Base-by-base conservation (phyloP, 2,329 filamentous ascomycete genomes). In the Colletotrichum sp. region DNA sequence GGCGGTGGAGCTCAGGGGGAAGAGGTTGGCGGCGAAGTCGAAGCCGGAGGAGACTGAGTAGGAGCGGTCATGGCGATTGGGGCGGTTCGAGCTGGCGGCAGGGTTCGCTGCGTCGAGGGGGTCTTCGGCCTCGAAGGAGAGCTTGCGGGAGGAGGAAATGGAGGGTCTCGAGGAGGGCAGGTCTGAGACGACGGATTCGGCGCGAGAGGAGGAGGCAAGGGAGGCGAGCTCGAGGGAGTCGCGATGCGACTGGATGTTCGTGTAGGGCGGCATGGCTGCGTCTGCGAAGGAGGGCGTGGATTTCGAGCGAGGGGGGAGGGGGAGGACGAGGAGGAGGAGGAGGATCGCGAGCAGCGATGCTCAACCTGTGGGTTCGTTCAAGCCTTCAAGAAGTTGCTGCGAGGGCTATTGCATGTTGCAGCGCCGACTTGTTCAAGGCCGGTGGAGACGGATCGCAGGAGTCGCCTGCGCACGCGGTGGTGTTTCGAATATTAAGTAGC, bases 221-320 rank as follows among this genome's bases (percentile, higher is more conserved):
- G 96, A 98, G 74, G 96, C 97, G 72, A 99, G 93, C 87, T 99
- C 97, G 80, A 99, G 92, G 61, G 96, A 98, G 88, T 99, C 97
- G 86, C 97, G 94, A 24, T 74, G 72, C 16, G 72, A 74, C 13
- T 75, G 91, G 83, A 76, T 86, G 84, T 76, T 84, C 82, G 76
- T 85, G 85, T 70, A 86, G 82, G 78, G 82, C 84, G 76, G 84
- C 82, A 74, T 72, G 65, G 63, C 51, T 51, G 34, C 8, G 16
- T 55, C 29, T 6, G 15, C 34, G 36, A 29, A 21, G n/a, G 34
- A 1, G 36, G 66, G 6, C 5, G 43, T 63, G 58, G 65, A 36
- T 31, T 24, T 70, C 55, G 62, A 51, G 55, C 16, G 8, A 43
- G 54, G 18, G 11, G 27, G 11, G 31, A 8, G 18, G 8, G 3